Evolutionary conservation across 2,329 filamentous ascomycete species (phyloP), one percentile per base, ranked within the genome.

Genomic region (Gnomoniopsis sp.): DNA sequence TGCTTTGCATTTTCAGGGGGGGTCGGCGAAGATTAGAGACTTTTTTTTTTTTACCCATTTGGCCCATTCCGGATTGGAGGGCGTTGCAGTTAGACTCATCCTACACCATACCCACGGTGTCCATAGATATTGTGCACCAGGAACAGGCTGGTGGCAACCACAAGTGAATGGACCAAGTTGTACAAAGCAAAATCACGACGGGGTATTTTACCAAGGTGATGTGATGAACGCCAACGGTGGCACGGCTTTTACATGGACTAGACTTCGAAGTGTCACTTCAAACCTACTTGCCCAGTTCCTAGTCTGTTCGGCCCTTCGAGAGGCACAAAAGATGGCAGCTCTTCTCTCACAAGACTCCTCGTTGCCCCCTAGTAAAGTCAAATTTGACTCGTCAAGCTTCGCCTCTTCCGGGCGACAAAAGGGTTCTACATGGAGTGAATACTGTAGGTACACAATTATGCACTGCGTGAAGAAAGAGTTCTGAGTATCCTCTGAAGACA

Each of bases 1-100:
- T 72, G 66, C 65, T 70, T 65, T 70, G 68, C 70, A 72, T 72
- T 68, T 71, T 62, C 66, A 64, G 68, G 66, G 68, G 66, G 60
- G 66, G 66, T 64, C 59, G 61, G 67, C 65, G 63, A 67, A 63
- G 69, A 71, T 23, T 73, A 73, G 71, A 72, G 61, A 66, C 68
- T 53, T 54, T 62, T 19, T 44, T 44, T 19, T 19, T 10, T 4
- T 30, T 30, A 8, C 38, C 22, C 4, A 8, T 23, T 17, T 11
- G 14, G 21, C 53, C 34, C 47, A 19, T 36, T 43, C 49, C 21
- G 7, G 36, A 62, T 48, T 44, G 52, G 38, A 23, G 51, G 64
- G 63, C 56, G 65, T 65, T 67, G 67, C 68, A 70, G 66, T 70
- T 69, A 70, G 69, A 70, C 58, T 62, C 56, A 61, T 65, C 62